A percentile compares a stretch with the other conserved stretches of the same genome.
phyloP scores from a whole-genome alignment of 345 rosid species.

The Brassica rapa region DNA sequence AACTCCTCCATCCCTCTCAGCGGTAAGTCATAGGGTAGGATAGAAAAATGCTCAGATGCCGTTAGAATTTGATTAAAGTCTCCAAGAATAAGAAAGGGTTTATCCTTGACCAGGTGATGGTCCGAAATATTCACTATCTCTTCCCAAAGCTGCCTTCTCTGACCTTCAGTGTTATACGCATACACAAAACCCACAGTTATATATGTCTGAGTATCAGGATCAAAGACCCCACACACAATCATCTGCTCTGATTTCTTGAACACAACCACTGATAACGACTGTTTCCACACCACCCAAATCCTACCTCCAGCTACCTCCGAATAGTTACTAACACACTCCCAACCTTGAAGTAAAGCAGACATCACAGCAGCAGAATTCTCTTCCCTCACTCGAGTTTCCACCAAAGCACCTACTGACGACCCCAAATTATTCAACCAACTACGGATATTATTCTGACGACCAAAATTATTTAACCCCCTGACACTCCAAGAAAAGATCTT shows the following conservation, averaged over 20 bases:
- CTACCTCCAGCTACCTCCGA: not conserved
- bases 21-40: not conserved
- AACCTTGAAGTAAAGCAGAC: not conserved
- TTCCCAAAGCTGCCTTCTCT: not conserved
- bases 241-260: too few species aligned
- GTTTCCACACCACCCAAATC: not conserved
- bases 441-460: not conserved
- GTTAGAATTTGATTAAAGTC: too few species aligned
- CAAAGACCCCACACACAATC: not conserved
- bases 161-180: not conserved
- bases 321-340: not conserved
- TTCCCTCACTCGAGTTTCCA: not conserved
- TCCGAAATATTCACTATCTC: not conserved
- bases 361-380: not conserved
- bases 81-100: too few species aligned
- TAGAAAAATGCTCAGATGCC: too few species aligned
- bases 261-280: too few species aligned
- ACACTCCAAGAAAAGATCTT: not conserved
- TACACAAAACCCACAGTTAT: not conserved
- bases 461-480: too few species aligned
- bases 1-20: not conserved
- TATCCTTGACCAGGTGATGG: not conserved
- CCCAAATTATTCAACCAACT: not conserved
- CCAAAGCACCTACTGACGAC: too few species aligned
- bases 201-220: not conserved